Conservation (phyloP, 2,329 filamentous ascomycete genomes). For the Cadophora sp. region DNA sequence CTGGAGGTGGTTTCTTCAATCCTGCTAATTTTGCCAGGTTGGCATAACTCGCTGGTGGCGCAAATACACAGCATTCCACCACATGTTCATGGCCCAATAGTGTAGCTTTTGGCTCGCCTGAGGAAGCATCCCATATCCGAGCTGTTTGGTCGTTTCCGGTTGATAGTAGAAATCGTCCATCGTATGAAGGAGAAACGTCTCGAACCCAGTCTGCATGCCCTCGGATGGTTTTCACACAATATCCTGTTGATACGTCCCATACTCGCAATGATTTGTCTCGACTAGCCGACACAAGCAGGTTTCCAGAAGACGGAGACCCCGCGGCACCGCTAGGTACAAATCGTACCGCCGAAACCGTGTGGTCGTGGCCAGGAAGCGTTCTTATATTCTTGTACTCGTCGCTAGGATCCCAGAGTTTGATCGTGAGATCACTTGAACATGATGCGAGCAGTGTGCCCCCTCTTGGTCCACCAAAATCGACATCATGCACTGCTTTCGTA, state of each 20-base stretch:
- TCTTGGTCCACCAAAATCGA: constrained; percentile 88
- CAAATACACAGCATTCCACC: constrained; percentile 86
- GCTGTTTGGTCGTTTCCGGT: constrained; percentile 83
- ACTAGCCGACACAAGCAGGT: constrained; percentile 85
- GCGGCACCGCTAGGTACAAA: constrained; percentile 87
- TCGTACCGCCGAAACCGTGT: constrained; percentile 86
- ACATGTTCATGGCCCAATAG: constrained; percentile 87
- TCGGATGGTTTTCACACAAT: constrained; percentile 87
- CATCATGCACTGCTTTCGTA: constrained; percentile 84
- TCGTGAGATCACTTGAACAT: constrained; percentile 82
- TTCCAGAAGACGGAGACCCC: constrained; percentile 79
- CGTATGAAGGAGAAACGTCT: constrained; percentile 80
- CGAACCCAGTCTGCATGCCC: constrained; percentile 93
- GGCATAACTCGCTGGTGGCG: constrained; percentile 79
- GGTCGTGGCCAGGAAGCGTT: constrained; percentile 89
- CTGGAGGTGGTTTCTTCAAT: constrained; percentile 79
- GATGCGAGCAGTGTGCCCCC: constrained; percentile 77
- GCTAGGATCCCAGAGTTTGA: constrained; percentile 92
- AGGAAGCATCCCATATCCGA: constrained; percentile 83
- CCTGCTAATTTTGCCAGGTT: constrained; percentile 80
- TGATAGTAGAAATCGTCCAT: constrained; percentile 84
- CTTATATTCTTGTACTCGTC: constrained; percentile 96
- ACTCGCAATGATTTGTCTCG: constrained; percentile 85
- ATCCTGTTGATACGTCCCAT: constrained; percentile 94
- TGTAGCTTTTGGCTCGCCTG: constrained; percentile 76